Percentiles rank a stretch among this genome's conserved stretches.
These are phyloP conservation scores for Taiwanofungus camphoratus DNA, from an alignment of 1,284 basidiomycete species.

Conservation along the genomic window DNA sequence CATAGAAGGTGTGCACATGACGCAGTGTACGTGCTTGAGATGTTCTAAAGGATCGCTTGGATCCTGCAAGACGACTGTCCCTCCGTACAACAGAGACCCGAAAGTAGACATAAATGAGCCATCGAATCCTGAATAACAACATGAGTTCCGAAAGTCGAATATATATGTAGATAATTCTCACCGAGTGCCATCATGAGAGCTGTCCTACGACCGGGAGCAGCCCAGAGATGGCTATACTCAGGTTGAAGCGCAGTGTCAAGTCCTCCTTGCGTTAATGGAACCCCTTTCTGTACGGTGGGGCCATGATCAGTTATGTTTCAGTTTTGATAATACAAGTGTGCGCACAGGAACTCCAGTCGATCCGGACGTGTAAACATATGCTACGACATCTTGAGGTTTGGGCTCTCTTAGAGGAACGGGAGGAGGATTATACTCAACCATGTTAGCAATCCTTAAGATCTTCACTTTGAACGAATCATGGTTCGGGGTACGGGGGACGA, in stretches of 20 bases:
- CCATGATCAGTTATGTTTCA: neutral
- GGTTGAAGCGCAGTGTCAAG: neutral
- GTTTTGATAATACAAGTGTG: neutral
- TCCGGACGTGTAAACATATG: neutral
- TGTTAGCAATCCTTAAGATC: neutral
- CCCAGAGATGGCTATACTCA: neutral
- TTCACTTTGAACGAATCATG: neutral
- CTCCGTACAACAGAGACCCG: neutral
- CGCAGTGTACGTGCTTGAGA: neutral
- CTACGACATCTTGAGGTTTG: neutral
- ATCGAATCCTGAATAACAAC: neutral
- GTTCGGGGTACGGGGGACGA: neutral
- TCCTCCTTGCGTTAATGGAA: neutral
- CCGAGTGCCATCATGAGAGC: neutral
- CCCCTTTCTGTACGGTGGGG: neutral
- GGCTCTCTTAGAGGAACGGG: neutral
- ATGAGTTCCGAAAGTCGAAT: neutral
- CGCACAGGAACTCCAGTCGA: neutral
- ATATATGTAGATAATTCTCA: neutral
- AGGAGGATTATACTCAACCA: neutral
- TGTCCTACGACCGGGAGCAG: neutral
- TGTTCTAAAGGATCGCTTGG: neutral
- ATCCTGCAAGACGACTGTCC: neutral
- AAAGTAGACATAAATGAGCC: neutral
- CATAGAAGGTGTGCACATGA: neutral